These are phyloP conservation scores for Cordyceps cateniannulata DNA, from an alignment of 2,329 filamentous ascomycete species.

Conservation along the genomic window DNA sequence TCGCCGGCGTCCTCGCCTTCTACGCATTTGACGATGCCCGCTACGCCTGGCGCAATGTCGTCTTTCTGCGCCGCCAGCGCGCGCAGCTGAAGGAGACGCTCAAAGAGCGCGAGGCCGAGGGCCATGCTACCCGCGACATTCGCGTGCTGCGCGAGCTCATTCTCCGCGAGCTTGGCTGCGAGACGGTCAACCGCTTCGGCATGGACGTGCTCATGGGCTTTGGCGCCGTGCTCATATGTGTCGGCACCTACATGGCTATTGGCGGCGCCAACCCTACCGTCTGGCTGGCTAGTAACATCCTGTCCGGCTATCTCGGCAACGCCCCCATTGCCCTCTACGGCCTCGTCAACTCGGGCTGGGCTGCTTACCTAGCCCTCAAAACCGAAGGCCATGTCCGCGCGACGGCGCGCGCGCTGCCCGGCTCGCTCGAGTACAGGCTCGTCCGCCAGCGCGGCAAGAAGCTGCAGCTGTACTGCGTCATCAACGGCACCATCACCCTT, in stretches of 20 bases:
- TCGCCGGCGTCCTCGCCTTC: constrained; percentile 37
- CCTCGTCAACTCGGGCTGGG: constrained; percentile 43
- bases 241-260: constrained; percentile 49
- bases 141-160: constrained; percentile 37
- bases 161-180: constrained; percentile 42
- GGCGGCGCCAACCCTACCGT: constrained; percentile 37
- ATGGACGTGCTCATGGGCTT: constrained; percentile 46
- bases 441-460: constrained; percentile 30
- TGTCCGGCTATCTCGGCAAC: constrained; percentile 52
- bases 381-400: constrained; percentile 32
- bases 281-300: constrained; percentile 41
- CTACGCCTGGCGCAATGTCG: constrained; percentile 39
- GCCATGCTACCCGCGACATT: constrained; percentile 19
- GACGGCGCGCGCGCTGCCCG: constrained; percentile 20
- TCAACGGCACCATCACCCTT: constrained; percentile 40
- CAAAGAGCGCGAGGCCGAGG: constrained; percentile 3
- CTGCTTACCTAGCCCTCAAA: constrained; percentile 33
- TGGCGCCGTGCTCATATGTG: constrained; percentile 42
- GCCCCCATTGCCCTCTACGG: constrained; percentile 42
- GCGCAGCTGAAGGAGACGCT: constrained; percentile 22
- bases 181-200: constrained; percentile 41
- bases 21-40: constrained; percentile 39
- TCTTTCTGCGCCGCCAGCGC: constrained; percentile 37
- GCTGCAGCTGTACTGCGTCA: constrained; percentile 37
- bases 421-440: constrained; percentile 20